Evolutionary conservation across 805 yeast species (phyloP).

Genomic region (Candida vaughaniae): DNA sequence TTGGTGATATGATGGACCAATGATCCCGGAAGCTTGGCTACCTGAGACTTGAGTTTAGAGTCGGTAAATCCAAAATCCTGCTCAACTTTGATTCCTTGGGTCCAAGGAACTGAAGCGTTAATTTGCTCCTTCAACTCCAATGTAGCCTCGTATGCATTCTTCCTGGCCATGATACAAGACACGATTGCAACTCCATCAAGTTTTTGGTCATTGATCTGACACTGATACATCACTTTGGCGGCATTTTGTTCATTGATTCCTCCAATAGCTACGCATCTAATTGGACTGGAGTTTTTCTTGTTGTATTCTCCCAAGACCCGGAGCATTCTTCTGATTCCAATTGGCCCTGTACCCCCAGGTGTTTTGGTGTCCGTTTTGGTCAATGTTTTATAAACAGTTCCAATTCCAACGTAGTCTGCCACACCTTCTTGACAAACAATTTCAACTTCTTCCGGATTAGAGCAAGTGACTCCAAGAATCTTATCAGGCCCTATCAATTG

Average conservation of each 20-base stretch:
- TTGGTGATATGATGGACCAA: slow-evolving; percentile 87
- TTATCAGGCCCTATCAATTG: slow-evolving; percentile 67
- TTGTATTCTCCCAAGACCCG: slow-evolving; percentile 31
- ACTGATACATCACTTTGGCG: slow-evolving; percentile 53
- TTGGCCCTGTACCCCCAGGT: slow-evolving; percentile 56
- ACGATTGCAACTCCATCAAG: slow-evolving; percentile 89
- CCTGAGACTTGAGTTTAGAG: neutral
- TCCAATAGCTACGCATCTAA: slow-evolving; percentile 76
- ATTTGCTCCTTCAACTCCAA: slow-evolving; percentile 26
- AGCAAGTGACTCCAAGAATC: slow-evolving; percentile 77
- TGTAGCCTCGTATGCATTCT: slow-evolving; percentile 54
- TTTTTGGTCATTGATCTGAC: slow-evolving; percentile 42
- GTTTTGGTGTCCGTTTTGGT: slow-evolving; percentile 64
- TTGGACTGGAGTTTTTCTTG: slow-evolving; percentile 21
- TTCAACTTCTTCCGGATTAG: slow-evolving; percentile 54
- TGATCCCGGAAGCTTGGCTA: slow-evolving; percentile 39
- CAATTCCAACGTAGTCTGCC: slow-evolving; percentile 83
- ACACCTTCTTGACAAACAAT: slow-evolving; percentile 48
- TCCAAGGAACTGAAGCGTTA: slow-evolving; percentile 14
- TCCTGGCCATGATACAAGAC: slow-evolving; percentile 73
- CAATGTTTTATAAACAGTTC: slow-evolving; percentile 70
- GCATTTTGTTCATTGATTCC: slow-evolving; percentile 69
- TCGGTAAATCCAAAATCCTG: neutral
- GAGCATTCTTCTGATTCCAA: slow-evolving; percentile 59
- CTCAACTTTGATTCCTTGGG: neutral